Evolutionary conservation across 2,329 filamentous ascomycete genomes (phyloP).

Genomic region (Fusarium odoratissimum): DNA sequence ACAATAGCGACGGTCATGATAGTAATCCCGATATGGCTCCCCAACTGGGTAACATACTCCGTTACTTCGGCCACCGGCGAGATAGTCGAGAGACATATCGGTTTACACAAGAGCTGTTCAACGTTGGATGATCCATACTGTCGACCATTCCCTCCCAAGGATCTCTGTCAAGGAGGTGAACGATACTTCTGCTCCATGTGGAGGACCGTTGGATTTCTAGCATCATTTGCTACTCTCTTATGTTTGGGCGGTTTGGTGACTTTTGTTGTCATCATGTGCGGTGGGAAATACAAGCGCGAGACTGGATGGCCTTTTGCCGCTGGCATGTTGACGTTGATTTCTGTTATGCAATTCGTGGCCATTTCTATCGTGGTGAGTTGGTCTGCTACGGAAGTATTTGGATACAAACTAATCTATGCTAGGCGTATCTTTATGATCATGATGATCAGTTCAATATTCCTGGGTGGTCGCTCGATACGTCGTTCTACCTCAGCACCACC

Average conservation of each 20-base stretch:
- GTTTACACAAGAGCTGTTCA: conserved; percentile 85
- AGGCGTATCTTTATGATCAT: conserved; percentile 87
- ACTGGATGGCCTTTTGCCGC: conserved; percentile 83
- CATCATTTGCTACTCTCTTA: conserved; percentile 84
- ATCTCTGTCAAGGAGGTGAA: conserved; percentile 57
- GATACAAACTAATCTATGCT: conserved; percentile 15
- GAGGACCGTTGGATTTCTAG: conserved; percentile 87
- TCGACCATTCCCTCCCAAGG: conserved; percentile 52
- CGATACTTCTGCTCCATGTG: conserved; percentile 91
- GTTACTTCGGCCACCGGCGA: conserved; percentile 62
- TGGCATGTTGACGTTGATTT: conserved; percentile 72
- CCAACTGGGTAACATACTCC: conserved; percentile 77
- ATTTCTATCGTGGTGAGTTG: conserved; percentile 84
- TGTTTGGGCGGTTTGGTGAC: conserved; percentile 84
- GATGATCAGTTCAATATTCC: conserved; percentile 83
- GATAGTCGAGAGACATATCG: conserved; percentile 70
- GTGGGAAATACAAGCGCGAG: conserved; percentile 83
- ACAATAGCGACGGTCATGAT: conserved; percentile 75
- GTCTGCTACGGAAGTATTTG: background rate
- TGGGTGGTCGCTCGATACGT: conserved; percentile 83
- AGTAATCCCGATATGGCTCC: conserved; percentile 74
- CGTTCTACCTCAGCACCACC: conserved; percentile 77
- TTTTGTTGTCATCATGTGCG: conserved; percentile 80
- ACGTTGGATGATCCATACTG: conserved; percentile 73
- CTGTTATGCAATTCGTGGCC: conserved; percentile 76